A percentile compares a stretch with the other conserved stretches of the same genome.
Evolutionary conservation across 352 stramenopile species (phyloP).

Genomic region (Phytophthora melonis): DNA sequence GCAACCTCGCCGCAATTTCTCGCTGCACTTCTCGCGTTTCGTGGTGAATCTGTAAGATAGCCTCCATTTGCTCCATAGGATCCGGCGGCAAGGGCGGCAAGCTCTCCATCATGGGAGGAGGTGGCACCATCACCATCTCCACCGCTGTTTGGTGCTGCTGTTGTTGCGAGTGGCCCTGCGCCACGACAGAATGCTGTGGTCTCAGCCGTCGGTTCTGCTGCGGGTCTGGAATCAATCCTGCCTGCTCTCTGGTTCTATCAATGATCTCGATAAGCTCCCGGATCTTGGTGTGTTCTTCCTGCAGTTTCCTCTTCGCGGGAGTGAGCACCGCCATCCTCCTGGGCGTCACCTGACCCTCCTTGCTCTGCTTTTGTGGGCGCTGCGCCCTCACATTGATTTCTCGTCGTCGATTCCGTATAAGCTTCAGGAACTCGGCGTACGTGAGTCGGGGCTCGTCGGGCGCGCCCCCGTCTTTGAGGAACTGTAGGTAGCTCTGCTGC

Average conservation of each 20-base stretch:
- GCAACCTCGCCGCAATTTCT: constrained; percentile 59
- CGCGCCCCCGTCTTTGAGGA: constrained; percentile 58
- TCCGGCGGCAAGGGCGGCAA: constrained; percentile 35
- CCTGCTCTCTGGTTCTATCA: constrained; percentile 52
- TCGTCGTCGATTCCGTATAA: constrained; percentile 72
- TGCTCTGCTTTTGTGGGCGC: constrained; percentile 26
- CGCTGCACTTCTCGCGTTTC: constrained; percentile 64
- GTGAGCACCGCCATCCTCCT: constrained; percentile 34
- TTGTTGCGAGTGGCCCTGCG: constrained; percentile 12
- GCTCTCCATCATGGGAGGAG: constrained; percentile 31
- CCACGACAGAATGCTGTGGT: constrained; percentile 1
- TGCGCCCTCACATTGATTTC: constrained; percentile 60
- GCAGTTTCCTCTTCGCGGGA: constrained; percentile 57
- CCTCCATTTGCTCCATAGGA: constrained; percentile 53
- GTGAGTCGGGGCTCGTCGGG: constrained; percentile 59
- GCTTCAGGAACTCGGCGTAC: constrained; percentile 69
- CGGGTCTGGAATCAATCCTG: constrained; percentile 32
- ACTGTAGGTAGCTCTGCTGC: constrained; percentile 62
- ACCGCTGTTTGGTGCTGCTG: constrained; percentile 23
- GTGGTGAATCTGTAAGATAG: constrained; percentile 65
- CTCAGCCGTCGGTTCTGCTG: constrained; percentile 32
- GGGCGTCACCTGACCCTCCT: constrained; percentile 10
- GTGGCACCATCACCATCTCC: constrained; percentile 28
- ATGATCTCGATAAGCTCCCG: constrained; percentile 70
- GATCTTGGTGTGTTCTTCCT: constrained; percentile 67